Evolutionary conservation across 2,329 filamentous ascomycete species (phyloP).

Genomic region (Neodidymelliopsis sp.): DNA sequence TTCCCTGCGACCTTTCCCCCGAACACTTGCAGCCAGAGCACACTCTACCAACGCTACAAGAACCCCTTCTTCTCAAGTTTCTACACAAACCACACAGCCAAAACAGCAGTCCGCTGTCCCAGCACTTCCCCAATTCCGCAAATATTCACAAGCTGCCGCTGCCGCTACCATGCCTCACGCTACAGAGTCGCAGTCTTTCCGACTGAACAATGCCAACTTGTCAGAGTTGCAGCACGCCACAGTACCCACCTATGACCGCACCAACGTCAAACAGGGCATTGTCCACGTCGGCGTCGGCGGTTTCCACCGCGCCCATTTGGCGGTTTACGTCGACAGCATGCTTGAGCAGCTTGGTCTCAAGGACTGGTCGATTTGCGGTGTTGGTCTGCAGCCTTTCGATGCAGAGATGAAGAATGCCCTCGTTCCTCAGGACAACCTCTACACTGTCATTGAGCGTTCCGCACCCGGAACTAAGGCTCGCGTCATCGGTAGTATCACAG

Average conservation of each 20-base stretch:
- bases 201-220: constrained; percentile 33
- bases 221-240: constrained; percentile 29
- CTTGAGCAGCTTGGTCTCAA: constrained; percentile 35
- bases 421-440: constrained; percentile 35
- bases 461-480: constrained; percentile 32
- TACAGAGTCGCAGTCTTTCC: constrained; percentile 16
- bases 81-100: constrained; percentile 10
- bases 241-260: constrained; percentile 33
- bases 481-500: constrained; percentile 37
- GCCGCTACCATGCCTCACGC: constrained; percentile 18
- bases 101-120: constrained; percentile 7
- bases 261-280: constrained; percentile 38
- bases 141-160: constrained; percentile 17
- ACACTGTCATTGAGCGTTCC: constrained; percentile 38
- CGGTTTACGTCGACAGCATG: constrained; percentile 37
- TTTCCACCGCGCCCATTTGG: constrained; percentile 40
- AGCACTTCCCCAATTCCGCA: constrained; percentile 7
- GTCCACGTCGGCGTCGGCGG: constrained; percentile 41
- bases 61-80: constrained; percentile 5
- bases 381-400: constrained; percentile 37
- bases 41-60: constrained; percentile 15
- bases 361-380: constrained; percentile 41
- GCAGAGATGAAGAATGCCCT: constrained; percentile 37
- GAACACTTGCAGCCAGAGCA: constrained; percentile 10
- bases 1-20: constrained; percentile 13